These are phyloP conservation scores for Orobanche coerulescens DNA, from an alignment of 257 asterid genomes.

Conservation along the genomic window DNA sequence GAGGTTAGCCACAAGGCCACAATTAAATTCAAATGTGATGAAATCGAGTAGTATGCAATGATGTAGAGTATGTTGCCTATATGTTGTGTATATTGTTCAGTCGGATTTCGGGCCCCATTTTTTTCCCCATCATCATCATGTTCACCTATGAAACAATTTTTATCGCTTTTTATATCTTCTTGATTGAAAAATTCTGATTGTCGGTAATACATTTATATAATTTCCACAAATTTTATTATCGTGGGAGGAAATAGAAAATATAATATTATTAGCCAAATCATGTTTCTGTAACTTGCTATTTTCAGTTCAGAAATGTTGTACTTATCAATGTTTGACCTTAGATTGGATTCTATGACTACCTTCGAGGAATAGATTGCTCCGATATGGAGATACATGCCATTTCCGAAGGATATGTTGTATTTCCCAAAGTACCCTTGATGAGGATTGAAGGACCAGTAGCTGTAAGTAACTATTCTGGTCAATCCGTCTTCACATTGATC, in stretches of 20 bases:
- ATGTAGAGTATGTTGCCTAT: not conserved
- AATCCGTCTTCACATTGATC: constrained; percentile 8
- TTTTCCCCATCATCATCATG: not conserved
- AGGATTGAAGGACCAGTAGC: constrained; percentile 96
- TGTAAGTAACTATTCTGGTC: constrained; percentile 45
- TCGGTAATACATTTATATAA: not conserved
- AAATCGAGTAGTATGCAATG: not conserved
- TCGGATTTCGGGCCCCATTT: not conserved
- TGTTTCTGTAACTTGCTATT: constrained; percentile 10
- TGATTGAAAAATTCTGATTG: not conserved
- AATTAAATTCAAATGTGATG: not conserved
- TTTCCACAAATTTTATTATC: constrained; percentile 14
- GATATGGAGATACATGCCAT: constrained; percentile 90
- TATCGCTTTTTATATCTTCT: not conserved
- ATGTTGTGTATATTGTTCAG: constrained; percentile 5
- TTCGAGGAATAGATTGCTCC: constrained; percentile 70
- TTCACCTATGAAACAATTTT: not conserved
- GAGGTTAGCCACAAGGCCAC: not conserved
- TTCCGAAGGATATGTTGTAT: constrained; percentile 89
- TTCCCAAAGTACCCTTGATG: constrained; percentile 92
- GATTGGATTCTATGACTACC: constrained; percentile 82
- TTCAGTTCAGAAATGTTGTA: constrained; percentile 18
- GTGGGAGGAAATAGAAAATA: not conserved
- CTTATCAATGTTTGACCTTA: constrained; percentile 28
- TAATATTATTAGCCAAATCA: not conserved